Base-by-base conservation (phyloP, 1,284 basidiomycete species). In the Mycena sp. region DNA sequence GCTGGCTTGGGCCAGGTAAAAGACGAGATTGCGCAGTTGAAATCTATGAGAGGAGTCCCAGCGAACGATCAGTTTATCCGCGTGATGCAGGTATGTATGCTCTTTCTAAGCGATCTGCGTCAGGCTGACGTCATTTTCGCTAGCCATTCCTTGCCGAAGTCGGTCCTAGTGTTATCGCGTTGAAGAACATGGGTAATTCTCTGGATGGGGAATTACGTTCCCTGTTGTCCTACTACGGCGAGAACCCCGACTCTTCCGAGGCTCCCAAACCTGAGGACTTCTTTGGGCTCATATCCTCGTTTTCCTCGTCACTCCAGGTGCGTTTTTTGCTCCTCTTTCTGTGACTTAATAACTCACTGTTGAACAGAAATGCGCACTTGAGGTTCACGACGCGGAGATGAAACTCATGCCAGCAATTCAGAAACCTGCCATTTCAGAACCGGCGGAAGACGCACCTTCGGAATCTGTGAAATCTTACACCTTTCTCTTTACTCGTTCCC, bases 191-290 rank as follows among this genome's bases (percentile, higher is more conserved):
- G 83, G 82, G 83, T 4, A 68, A 67, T 1, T 76, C 83, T 1
- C 76, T 95, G 16, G 85, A 89, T 17, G 74, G 69, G 3, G 90
- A 93, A 57, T 75, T 95, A 5, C 77, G 77, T 23, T 81, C 81
- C 4, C 65, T 94, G 21, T 76, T 93, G 10, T 62, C 70, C 0
- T 96, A 92, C 78, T 95, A 89, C 70, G 93, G 93, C 10, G 92
- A 94, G 72, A 80, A 80, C 44, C 81, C 85, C 2, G 84, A 87
- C 57, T 81, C 84, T 1, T 81, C 85, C 0, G 88, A 90, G 14
- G 80, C 85, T 1, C 83, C 83, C 1, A 93, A 90, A 69, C 85
- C 90, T 0, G 94, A 96, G 71, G 90, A 92, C 63, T 88, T 96
- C 71, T 95, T 96, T 70, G 85, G 83, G 1, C 78, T 90, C 54